Base-by-base conservation (phyloP, 768 basidiomycete species). In the Trametes gibbosa region DNA sequence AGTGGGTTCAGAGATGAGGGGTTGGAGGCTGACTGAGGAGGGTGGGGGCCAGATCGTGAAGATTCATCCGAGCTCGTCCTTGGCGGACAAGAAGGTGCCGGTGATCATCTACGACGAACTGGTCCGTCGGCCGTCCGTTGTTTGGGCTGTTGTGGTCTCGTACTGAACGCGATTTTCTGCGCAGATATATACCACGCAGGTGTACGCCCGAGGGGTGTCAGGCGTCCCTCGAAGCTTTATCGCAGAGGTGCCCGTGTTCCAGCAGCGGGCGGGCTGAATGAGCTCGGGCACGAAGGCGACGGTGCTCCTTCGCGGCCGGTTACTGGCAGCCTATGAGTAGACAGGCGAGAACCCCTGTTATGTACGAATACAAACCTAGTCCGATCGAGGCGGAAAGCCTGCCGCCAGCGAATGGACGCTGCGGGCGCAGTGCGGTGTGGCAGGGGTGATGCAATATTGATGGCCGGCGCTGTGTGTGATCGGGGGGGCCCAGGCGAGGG, bases 31-130 rank as follows among this genome's bases (percentile, higher is more conserved):
- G 24, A 37, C 23, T 40, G 29, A 32, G 29, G 29, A 5, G 4
- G 29, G 10, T 10, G 29, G 29, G 29, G 16, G n/a, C 25, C 24
- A 77, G 92, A 72, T 81, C 23, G 80, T 98, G 57, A 96, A 95
- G 71, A 90, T 99, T 21, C 94, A 98, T 68, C 97, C 96, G 0
- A 83, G 89, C 29, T 98, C 95, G 29, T 80, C 84, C 3, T 69
- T 98, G 66, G 83, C 81, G 65, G 87, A 89, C 64, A 92, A 90
- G 68, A 92, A 90, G 69, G 83, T 86, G 0, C 86, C 86, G 0
- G 92, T 89, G 5, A 93, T 99, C 62, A 81, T 99, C 37, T 99
- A 91, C 69, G 89, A 96, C 70, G 97, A 99, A 69, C 75, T 99
- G 69, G 96, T 97, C 61, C 68, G 88, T 37, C 2, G 41, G 58